A percentile compares a stretch with the other conserved stretches of the same genome.
Evolutionary conservation across 495 filamentous ascomycete species (phyloP).

Genomic region (Penicillium macrosclerotiorum): DNA sequence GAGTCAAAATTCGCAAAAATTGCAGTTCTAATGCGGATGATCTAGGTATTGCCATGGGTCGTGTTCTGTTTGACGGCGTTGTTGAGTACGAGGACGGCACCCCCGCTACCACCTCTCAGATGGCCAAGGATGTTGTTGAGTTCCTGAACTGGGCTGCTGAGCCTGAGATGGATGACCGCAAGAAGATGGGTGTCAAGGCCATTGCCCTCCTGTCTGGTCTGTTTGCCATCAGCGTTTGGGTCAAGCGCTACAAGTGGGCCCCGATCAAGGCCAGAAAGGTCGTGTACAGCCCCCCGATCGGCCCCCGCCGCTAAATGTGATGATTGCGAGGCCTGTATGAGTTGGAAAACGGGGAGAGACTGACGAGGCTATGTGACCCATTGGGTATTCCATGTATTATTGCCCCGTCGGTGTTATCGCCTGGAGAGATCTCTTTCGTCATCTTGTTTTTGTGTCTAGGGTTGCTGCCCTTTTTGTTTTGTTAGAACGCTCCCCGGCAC

Average conservation of each 20-base stretch:
- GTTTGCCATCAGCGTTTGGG: slow-evolving; percentile 87
- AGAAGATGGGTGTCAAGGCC: slow-evolving; percentile 99
- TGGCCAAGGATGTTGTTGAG: slow-evolving; percentile 98
- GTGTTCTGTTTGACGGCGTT: slow-evolving; percentile 94
- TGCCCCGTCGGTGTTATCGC: slow-evolving; percentile 25
- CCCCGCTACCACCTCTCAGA: slow-evolving; percentile 90
- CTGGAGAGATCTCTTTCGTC: slow-evolving; percentile 24
- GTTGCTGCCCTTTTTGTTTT: slow-evolving; percentile 38
- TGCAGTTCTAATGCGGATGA: slow-evolving; percentile 12
- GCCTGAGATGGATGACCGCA: slow-evolving; percentile 97
- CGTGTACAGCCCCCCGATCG: slow-evolving; percentile 73
- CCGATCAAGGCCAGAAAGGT: slow-evolving; percentile 93
- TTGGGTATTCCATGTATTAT: slow-evolving; percentile 31
- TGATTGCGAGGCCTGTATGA: slow-evolving; percentile 31
- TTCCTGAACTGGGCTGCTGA: slow-evolving; percentile 99
- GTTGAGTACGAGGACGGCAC: slow-evolving; percentile 99
- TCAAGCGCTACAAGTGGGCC: slow-evolving; percentile 99
- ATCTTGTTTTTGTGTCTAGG: slow-evolving; percentile 33
- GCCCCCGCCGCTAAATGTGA: slow-evolving; percentile 40
- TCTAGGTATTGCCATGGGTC: slow-evolving; percentile 91
- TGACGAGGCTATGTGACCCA: slow-evolving; percentile 27
- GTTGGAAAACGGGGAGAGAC: slow-evolving; percentile 34
- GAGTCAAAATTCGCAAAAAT: neutral
- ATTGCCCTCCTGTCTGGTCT: slow-evolving; percentile 73
- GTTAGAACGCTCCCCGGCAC: slow-evolving; percentile 46